Evolutionary conservation across 164 flowering plant species (phyloP), one percentile per base, ranked within the genome.

Genomic region (Saururus chinensis): DNA sequence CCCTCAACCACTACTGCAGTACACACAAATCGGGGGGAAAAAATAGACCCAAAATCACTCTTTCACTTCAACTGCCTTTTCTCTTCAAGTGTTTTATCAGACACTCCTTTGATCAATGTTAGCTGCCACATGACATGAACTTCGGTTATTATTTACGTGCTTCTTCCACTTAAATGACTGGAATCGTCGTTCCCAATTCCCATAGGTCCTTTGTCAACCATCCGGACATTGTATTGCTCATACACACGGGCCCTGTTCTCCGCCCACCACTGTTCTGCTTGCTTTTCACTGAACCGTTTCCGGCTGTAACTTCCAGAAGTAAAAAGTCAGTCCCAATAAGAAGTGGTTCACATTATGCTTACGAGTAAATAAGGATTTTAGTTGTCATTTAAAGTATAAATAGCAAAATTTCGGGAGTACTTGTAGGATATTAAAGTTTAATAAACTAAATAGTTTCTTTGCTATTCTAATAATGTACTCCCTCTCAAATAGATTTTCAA

Each of bases 261-360:
- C 26, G 91, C 85, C 99, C 99, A 93, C 97, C 97, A 93, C 37
- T 79, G 86, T 71, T 87, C 97, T 68, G 99, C 99, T 76, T 93
- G 92, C 62, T 88, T 90, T 78, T 90, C 97, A 62, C 86, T 90
- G 65, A 93, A 93, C 40, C 96, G 81, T 77, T 85, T 87, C 57
- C 96, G 99, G 57, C 99, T 93, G 91, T 84, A 82, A 56, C 63
- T 45, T 45, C 17, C 14, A 45, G 17, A 45, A 2, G 2, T 45
- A 17, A 17, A 45, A 45, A 45, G 17, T 45, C 49, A 45, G 49
- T 30, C 49, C 17, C 17, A 8, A 45, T 12, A 17, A 45, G 17
- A 45, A 12, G 17, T 45, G 49, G 14, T 14, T 17, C 24, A 40
- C 40, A 40, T 2, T 19, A 40, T 17, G 35, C 19, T 48, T 41